Conservation (phyloP, 1,284 basidiomycete genomes). For the Leccinum variabile region DNA sequence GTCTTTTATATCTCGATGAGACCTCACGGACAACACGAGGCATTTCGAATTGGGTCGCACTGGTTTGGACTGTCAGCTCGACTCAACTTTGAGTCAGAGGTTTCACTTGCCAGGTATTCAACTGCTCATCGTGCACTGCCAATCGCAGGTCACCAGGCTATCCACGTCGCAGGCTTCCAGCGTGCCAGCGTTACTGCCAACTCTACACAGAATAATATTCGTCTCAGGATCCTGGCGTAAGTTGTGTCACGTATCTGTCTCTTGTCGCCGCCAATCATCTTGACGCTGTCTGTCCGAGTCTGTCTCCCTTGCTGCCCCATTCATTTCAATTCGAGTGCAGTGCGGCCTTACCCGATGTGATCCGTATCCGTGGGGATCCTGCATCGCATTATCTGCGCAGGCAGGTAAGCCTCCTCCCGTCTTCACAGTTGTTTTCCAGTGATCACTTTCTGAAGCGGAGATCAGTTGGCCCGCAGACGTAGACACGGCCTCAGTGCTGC, state of each 20-base stretch:
- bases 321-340: background rate
- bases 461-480: background rate
- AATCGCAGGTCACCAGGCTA: background rate
- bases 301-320: background rate
- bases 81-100: background rate
- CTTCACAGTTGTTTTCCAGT: background rate
- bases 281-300: background rate
- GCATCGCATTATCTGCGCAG: conserved; percentile 4
- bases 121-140: conserved; percentile 1
- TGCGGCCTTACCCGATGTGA: background rate
- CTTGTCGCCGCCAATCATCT: background rate
- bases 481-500: conserved; percentile 17
- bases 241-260: background rate
- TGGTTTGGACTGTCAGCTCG: conserved; percentile 5
- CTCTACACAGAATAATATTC: background rate
- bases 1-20: background rate
- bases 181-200: background rate
- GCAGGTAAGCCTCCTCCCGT: background rate
- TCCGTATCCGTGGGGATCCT: background rate
- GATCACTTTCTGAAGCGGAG: background rate
- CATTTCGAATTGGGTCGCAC: conserved; percentile 10
- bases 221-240: background rate
- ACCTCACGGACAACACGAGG: background rate
- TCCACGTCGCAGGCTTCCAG: background rate
- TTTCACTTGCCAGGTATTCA: background rate